Conservation (phyloP, 1,139 yeast species). For the Kurtzmaniella quercitrusa region DNA sequence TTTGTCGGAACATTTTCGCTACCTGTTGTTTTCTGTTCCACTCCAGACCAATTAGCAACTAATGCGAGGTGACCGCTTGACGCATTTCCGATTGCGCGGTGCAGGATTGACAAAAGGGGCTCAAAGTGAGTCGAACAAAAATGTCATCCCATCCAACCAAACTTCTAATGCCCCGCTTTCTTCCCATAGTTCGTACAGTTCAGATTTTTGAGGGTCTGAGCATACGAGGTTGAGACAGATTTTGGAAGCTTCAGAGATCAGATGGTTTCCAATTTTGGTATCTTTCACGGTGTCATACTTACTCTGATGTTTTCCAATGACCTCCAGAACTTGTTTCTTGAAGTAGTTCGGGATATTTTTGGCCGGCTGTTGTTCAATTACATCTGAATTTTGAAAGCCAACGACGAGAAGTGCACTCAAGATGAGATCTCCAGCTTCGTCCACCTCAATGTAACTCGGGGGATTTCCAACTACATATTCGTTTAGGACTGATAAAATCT, state of each 20-base stretch:
- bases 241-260: conserved; percentile 2
- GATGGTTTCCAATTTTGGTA: neutral
- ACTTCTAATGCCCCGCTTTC: conserved; percentile 5
- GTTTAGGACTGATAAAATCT: neutral
- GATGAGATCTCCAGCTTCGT: conserved; percentile 8
- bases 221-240: conserved; percentile 1
- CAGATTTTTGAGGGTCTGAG: conserved; percentile 7
- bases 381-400: conserved; percentile 5
- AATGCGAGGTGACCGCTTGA: neutral
- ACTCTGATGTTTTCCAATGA: conserved; percentile 5
- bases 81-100: neutral
- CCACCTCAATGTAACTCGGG: conserved; percentile 9
- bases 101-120: neutral
- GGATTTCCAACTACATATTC: conserved; percentile 2
- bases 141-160: neutral
- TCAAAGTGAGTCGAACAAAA: neutral
- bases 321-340: conserved; percentile 4
- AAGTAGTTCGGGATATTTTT: conserved; percentile 1
- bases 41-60: neutral
- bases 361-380: conserved; percentile 4
- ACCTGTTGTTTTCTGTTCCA: too few species aligned
- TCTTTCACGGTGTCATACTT: conserved; percentile 3
- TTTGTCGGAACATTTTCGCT: too few species aligned
- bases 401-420: conserved; percentile 8
- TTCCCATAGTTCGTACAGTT: conserved; percentile 9